Base-by-base conservation (phyloP, 2,329 filamentous ascomycete species). In the Curvularia lunata region DNA sequence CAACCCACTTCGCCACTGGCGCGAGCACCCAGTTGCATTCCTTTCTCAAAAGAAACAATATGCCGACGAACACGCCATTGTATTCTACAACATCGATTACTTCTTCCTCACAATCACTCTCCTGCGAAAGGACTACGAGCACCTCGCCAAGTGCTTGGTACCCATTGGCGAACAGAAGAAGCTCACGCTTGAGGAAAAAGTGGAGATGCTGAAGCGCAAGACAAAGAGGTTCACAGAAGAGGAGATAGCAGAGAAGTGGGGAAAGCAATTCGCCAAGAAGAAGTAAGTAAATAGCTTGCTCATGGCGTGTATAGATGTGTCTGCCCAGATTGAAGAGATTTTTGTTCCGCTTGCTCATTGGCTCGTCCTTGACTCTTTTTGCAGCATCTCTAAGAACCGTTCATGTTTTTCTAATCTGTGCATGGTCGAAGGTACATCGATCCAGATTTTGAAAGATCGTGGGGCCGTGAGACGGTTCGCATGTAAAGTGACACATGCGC, bases 71-170 rank as follows among this genome's bases (percentile, higher is more conserved):
- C 80, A 86, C 19, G 91, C 90, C 0, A 82, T 94, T 6, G 88
- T 92, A 5, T 93, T 94, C 71, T 87, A 89, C 74, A 88, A 92
- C 68, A 91, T 94, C 66, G 90, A 93, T 75, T 94, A 91, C 72
- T 78, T 93, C 50, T 88, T 91, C 82, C 85, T 93, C 59, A 91
- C 90, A 0, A 74, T 91, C 32, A 83, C 84, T 42, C 76, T 93
- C 18, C 69, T 93, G 67, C 81, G 81, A 58, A 91, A 91, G 74
- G 86, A 93, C 70, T 94, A 94, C 67, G 78, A 82, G 48, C 80
- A 87, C 52, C 81, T 94, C 9, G 90, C 90, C 1, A 82, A 81
- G 52, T 88, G 89, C 60, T 73, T 94, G 47, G 88, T 94, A 13
- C 91, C 91, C 0, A 88, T 94, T 38, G 89, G 89, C 0, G 81